phyloP scores from a whole-genome alignment of 169 alveolate genomes.

The Eimeria sp. region DNA sequence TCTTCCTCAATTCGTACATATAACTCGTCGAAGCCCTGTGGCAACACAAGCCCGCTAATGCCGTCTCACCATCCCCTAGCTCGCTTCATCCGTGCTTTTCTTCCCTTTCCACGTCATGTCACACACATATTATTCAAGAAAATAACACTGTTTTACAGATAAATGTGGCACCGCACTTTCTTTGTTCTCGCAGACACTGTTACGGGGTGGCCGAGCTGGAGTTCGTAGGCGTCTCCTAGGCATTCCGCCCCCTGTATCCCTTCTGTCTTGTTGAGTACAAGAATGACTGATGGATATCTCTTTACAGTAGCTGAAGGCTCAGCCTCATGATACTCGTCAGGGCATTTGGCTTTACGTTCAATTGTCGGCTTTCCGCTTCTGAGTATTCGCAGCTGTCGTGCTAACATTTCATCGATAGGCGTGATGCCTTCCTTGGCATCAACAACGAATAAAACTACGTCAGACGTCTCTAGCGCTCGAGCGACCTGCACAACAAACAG shows the following conservation, averaged over 20 bases:
- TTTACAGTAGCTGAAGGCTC: not conserved
- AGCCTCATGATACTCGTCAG: not conserved
- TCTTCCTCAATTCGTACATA: not conserved
- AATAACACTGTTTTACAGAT: not conserved
- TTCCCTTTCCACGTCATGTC: not conserved
- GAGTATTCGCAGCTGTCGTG: constrained; percentile 82
- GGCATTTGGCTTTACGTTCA: not conserved
- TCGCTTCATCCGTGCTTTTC: not conserved
- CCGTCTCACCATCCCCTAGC: not conserved
- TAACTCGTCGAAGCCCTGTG: constrained; percentile 61
- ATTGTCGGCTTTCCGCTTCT: constrained; percentile 37
- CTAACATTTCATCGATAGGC: constrained; percentile 87
- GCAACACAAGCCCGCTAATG: constrained; percentile 8
- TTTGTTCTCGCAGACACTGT: constrained; percentile 82
- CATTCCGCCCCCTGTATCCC: constrained; percentile 65
- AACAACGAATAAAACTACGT: constrained; percentile 88
- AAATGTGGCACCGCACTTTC: constrained; percentile 22
- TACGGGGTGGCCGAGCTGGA: constrained; percentile 85
- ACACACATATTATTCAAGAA: not conserved
- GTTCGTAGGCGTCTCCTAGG: constrained; percentile 81
- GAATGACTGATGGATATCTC: constrained; percentile 46
- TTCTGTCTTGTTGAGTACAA: constrained; percentile 85
- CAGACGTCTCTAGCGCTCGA: constrained; percentile 87
- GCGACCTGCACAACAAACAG: constrained; percentile 53
- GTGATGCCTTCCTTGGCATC: constrained; percentile 91